phyloP scores from a whole-genome alignment of 2,329 filamentous ascomycete genomes.

The Fusarium sp. region DNA sequence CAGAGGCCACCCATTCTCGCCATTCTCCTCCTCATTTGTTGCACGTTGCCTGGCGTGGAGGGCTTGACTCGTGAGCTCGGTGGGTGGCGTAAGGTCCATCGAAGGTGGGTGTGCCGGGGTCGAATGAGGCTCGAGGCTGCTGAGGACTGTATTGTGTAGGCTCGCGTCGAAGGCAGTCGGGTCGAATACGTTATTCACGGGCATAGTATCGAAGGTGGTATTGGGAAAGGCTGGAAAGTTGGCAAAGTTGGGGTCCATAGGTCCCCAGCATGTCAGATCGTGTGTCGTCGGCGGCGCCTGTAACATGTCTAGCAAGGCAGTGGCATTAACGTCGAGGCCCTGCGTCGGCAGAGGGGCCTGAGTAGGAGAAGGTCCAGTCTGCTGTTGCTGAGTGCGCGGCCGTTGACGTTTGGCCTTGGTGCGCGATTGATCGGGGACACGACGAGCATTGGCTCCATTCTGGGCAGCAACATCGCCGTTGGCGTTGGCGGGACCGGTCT shows the following conservation, averaged over 20 bases:
- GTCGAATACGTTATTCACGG: slow-evolving; percentile 41
- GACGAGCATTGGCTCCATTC: slow-evolving; percentile 33
- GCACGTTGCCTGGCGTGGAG: slow-evolving; percentile 34
- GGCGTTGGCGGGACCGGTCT: slow-evolving; percentile 39
- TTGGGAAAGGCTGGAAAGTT: slow-evolving; percentile 41
- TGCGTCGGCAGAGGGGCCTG: slow-evolving; percentile 42
- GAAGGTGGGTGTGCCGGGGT: slow-evolving; percentile 34
- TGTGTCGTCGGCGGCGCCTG: slow-evolving; percentile 44
- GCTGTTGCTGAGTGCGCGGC: slow-evolving; percentile 40
- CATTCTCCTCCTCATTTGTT: slow-evolving; percentile 42
- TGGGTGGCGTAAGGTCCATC: slow-evolving; percentile 38
- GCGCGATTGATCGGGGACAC: slow-evolving; percentile 43
- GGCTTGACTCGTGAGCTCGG: slow-evolving; percentile 35
- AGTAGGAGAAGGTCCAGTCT: slow-evolving; percentile 35
- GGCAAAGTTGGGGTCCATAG: slow-evolving; percentile 43
- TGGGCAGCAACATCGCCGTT: slow-evolving; percentile 33
- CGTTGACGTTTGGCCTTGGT: slow-evolving; percentile 45
- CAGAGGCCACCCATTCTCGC: slow-evolving; percentile 43
- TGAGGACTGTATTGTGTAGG: slow-evolving; percentile 41
- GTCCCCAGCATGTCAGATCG: slow-evolving; percentile 44
- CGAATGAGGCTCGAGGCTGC: slow-evolving; percentile 32
- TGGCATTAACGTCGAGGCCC: slow-evolving; percentile 44
- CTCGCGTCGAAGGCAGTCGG: slow-evolving; percentile 40
- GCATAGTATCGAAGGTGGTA: slow-evolving; percentile 44
- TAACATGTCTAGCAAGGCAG: slow-evolving; percentile 45